A percentile compares a stretch with the other conserved stretches of the same genome.
These are phyloP conservation scores for Leccinum solheimii DNA, from an alignment of 1,284 basidiomycete species.

Conservation along the genomic window DNA sequence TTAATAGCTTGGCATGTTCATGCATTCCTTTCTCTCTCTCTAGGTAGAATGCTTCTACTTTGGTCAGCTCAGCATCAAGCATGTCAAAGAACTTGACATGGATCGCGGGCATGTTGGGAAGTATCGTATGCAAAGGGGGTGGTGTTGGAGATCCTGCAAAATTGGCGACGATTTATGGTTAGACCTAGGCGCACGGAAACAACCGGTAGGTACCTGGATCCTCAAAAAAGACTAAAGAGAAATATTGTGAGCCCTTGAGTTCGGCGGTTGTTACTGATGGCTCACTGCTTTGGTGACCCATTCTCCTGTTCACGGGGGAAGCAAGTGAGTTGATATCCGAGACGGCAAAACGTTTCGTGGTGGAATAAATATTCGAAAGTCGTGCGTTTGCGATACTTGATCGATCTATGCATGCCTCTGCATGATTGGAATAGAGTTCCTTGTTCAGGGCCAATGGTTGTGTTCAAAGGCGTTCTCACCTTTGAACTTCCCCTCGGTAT, in stretches of 20 bases:
- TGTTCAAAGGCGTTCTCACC: slow-evolving; percentile 7
- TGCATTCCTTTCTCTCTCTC: slow-evolving; percentile 72
- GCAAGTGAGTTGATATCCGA: background rate
- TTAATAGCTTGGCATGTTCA: slow-evolving; percentile 50
- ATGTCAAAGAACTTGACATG: slow-evolving; percentile 74
- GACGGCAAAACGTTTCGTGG: background rate
- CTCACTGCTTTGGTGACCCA: slow-evolving; percentile 17
- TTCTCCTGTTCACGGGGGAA: slow-evolving; percentile 1
- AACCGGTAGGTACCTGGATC: slow-evolving; percentile 18
- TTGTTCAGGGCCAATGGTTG: background rate
- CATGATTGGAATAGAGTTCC: background rate
- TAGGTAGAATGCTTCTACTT: slow-evolving; percentile 83
- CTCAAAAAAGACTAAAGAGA: slow-evolving; percentile 6
- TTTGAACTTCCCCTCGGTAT: slow-evolving; percentile 4
- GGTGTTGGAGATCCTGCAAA: slow-evolving; percentile 14
- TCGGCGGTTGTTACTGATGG: background rate
- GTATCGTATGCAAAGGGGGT: slow-evolving; percentile 50
- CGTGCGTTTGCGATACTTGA: background rate
- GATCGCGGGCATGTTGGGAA: slow-evolving; percentile 54
- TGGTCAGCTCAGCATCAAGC: slow-evolving; percentile 75
- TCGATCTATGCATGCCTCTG: slow-evolving; percentile 6
- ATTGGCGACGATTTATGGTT: background rate
- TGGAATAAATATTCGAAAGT: slow-evolving; percentile 1
- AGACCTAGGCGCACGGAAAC: background rate
- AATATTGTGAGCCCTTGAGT: slow-evolving; percentile 1